Evolutionary conservation across 805 yeast genomes (phyloP).

Genomic region (Sugiyamaella marilandica): DNA sequence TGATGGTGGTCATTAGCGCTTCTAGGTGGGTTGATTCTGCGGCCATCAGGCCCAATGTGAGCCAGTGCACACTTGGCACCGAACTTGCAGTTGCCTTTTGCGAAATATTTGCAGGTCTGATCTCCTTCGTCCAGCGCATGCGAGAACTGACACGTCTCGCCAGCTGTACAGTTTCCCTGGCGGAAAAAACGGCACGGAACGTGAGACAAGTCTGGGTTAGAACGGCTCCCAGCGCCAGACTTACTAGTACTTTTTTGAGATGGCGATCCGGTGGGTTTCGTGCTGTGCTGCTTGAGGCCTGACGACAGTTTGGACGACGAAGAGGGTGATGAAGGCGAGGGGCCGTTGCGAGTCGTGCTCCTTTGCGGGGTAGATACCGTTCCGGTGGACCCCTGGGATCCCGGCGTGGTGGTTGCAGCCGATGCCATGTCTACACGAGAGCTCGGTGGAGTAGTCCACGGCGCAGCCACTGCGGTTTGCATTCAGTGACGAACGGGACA

Average conservation of each 20-base stretch:
- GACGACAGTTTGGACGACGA: constrained; percentile 12
- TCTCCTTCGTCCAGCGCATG: constrained; percentile 60
- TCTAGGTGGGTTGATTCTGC: constrained; percentile 51
- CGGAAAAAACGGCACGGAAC: constrained; percentile 93
- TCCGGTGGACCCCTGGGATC: neutral
- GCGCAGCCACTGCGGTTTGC: neutral
- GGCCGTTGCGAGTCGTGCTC: neutral
- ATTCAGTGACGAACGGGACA: neutral
- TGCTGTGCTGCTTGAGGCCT: constrained; percentile 9
- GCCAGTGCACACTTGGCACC: constrained; percentile 93
- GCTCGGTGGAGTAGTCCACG: constrained; percentile 1
- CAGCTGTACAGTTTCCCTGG: constrained; percentile 96
- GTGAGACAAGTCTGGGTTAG: constrained; percentile 63
- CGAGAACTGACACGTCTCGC: constrained; percentile 84
- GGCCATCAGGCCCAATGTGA: constrained; percentile 83
- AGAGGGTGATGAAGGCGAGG: constrained; percentile 6
- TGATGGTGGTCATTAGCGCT: constrained; percentile 8
- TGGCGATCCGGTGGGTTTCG: constrained; percentile 6
- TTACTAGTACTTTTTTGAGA: constrained; percentile 3
- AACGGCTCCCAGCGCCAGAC: constrained; percentile 14
- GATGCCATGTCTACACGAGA: constrained; percentile 1
- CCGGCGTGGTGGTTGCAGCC: neutral
- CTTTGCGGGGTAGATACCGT: neutral
- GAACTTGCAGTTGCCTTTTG: constrained; percentile 94
- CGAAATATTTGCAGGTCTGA: constrained; percentile 78